Conservation (phyloP, 768 basidiomycete genomes). For the Rubroboletus satanas region DNA sequence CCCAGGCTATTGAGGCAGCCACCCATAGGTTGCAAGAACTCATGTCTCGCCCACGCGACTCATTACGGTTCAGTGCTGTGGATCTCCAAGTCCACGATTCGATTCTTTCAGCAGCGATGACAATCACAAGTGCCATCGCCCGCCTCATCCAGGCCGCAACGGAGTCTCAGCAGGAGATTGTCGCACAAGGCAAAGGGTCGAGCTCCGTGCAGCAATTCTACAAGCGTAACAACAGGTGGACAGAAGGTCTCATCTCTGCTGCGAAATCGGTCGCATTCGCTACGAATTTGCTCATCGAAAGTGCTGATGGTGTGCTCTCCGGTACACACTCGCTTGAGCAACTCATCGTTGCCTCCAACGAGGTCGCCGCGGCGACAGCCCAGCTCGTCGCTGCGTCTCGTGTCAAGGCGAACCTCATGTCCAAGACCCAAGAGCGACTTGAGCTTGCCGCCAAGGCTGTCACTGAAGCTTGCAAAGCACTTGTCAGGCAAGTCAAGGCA, state of each 20-base stretch:
- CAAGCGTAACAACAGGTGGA: constrained; percentile 99
- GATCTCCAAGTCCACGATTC: constrained; percentile 98
- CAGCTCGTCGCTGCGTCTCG: constrained; percentile 98
- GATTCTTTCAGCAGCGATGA: constrained; percentile 89
- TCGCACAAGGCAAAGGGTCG: constrained; percentile 90
- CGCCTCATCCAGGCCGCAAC: constrained; percentile 95
- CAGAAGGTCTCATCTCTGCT: constrained; percentile 96
- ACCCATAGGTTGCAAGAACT: constrained; percentile 87
- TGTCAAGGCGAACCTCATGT: constrained; percentile 98
- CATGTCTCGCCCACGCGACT: constrained; percentile 87
- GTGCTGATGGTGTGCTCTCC: constrained; percentile 94
- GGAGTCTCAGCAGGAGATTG: constrained; percentile 97
- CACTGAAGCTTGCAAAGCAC: constrained; percentile 93
- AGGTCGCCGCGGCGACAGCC: constrained; percentile 94
- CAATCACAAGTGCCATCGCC: constrained; percentile 92
- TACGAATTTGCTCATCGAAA: constrained; percentile 92
- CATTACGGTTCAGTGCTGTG: constrained; percentile 80
- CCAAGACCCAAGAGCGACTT: constrained; percentile 94
- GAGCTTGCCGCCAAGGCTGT: constrained; percentile 97
- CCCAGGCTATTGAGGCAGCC: constrained; percentile 89
- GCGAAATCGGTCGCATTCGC: constrained; percentile 98
- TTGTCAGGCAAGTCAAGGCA: constrained; percentile 95
- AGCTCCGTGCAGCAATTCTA: constrained; percentile 95
- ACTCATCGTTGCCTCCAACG: constrained; percentile 99
- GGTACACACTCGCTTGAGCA: constrained; percentile 97